These are phyloP conservation scores for Rhynchosporium graminicola DNA, from an alignment of 2,329 filamentous ascomycete genomes.

Conservation along the genomic window DNA sequence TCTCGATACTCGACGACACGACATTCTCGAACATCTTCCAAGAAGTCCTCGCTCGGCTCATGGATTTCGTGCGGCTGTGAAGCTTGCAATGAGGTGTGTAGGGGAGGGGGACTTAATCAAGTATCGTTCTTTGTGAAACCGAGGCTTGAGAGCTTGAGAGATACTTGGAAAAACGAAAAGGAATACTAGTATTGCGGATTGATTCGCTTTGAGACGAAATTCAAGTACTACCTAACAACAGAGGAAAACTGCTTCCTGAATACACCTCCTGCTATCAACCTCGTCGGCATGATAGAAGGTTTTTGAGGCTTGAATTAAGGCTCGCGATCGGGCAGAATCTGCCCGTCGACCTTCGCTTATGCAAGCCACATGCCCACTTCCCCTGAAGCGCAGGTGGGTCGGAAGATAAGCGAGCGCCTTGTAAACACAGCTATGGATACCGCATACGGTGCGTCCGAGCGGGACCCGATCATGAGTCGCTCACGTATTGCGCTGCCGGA, in stretches of 20 bases:
- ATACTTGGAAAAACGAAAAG: too few species aligned
- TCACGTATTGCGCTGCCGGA: too few species aligned
- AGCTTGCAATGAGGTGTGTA: too few species aligned
- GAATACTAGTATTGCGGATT: too few species aligned
- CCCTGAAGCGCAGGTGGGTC: neutral
- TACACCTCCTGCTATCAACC: neutral
- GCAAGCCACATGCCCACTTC: conserved; percentile 2
- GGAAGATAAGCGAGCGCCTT: neutral
- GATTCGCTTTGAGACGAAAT: neutral
- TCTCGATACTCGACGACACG: conserved; percentile 1
- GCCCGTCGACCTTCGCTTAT: conserved; percentile 3
- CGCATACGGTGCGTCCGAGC: too few species aligned
- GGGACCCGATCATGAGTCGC: too few species aligned
- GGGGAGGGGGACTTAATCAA: neutral
- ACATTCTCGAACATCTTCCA: conserved; percentile 1
- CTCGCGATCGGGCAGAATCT: neutral
- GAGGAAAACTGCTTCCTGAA: neutral
- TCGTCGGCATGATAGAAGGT: neutral
- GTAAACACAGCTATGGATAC: neutral
- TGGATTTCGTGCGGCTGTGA: neutral
- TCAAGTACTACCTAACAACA: neutral
- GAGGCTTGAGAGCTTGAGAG: neutral
- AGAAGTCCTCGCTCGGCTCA: neutral
- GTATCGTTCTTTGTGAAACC: neutral
- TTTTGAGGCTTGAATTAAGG: neutral